Percentiles rank a stretch among this genome's conserved stretches.
Conservation (phyloP, 345 rosid species). For the Abelmoschus esculentus region DNA sequence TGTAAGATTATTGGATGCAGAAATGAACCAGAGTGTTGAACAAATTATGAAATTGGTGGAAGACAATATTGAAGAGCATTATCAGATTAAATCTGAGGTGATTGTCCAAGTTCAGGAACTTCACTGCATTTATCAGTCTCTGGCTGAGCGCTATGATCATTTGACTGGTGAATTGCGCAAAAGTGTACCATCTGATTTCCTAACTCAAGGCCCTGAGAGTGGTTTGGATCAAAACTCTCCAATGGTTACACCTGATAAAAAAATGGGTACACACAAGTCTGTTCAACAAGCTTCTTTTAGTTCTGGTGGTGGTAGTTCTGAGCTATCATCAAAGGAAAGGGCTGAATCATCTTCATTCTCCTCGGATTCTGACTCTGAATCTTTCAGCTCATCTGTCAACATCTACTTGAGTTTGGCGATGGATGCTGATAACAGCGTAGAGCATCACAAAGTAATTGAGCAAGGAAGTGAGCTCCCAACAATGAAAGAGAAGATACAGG, state of each 20-base stretch:
- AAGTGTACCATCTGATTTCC: constrained; percentile 24
- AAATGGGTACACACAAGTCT: constrained; percentile 22
- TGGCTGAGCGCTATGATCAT: constrained; percentile 40
- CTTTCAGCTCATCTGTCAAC: constrained; percentile 46
- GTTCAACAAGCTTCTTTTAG: constrained; percentile 38
- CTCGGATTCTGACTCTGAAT: constrained; percentile 73
- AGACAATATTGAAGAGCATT: constrained; percentile 31
- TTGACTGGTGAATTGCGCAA: constrained; percentile 31
- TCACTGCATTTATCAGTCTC: constrained; percentile 32
- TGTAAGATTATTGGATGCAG: constrained; percentile 24
- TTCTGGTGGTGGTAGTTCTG: constrained; percentile 44
- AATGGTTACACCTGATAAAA: constrained; percentile 32
- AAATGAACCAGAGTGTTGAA: constrained; percentile 35
- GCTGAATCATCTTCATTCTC: constrained; percentile 54
- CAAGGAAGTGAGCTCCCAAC: constrained; percentile 25
- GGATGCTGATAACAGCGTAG: constrained; percentile 20
- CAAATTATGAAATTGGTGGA: constrained; percentile 41
- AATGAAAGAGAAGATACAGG: constrained; percentile 20
- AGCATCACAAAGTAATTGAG: constrained; percentile 22
- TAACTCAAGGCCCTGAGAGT: constrained; percentile 28
- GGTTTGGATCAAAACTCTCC: constrained; percentile 30
- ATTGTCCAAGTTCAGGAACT: constrained; percentile 35
- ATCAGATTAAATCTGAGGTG: constrained; percentile 39
- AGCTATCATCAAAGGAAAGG: constrained; percentile 47
- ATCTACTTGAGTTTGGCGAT: constrained; percentile 28